Evolutionary conservation across 768 basidiomycete species (phyloP).

Genomic region (Suillus subluteus): DNA sequence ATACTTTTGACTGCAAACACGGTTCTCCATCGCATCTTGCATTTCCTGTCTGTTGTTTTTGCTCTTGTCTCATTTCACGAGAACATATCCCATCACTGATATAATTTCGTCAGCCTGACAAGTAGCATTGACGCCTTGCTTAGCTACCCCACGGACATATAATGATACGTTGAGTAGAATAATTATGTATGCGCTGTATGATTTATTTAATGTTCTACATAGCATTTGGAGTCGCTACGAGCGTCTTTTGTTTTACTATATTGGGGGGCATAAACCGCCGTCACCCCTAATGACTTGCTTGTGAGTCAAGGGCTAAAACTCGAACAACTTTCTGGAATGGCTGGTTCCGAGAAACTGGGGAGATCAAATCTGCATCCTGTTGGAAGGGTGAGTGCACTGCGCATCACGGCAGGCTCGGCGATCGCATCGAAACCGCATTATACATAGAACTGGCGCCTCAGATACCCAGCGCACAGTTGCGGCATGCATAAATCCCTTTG

Average conservation of each 20-base stretch:
- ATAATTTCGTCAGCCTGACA: slow-evolving; percentile 6
- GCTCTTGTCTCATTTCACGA: slow-evolving; percentile 19
- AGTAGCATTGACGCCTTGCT: slow-evolving; percentile 6
- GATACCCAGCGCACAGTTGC: neutral
- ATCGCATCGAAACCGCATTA: slow-evolving; percentile 1
- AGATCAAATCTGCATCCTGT: neutral
- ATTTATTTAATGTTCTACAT: slow-evolving; percentile 7
- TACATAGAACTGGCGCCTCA: neutral
- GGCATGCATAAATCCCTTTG: neutral
- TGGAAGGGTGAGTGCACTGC: neutral
- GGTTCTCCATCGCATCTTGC: slow-evolving; percentile 1
- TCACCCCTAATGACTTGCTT: neutral
- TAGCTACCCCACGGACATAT: slow-evolving; percentile 7
- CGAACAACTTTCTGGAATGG: neutral
- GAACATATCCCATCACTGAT: slow-evolving; percentile 12
- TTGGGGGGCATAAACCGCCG: neutral
- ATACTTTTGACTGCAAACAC: slow-evolving; percentile 15
- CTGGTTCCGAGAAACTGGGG: neutral
- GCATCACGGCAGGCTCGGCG: neutral
- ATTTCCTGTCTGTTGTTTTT: slow-evolving; percentile 13
- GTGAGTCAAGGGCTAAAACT: neutral
- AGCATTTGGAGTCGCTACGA: slow-evolving; percentile 2
- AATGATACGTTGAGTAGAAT: slow-evolving; percentile 5
- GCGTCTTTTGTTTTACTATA: slow-evolving; percentile 5
- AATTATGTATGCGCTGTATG: slow-evolving; percentile 7